phyloP scores from a whole-genome alignment of 2,329 filamentous ascomycete species.

The Orbilia blumenaviensis region DNA sequence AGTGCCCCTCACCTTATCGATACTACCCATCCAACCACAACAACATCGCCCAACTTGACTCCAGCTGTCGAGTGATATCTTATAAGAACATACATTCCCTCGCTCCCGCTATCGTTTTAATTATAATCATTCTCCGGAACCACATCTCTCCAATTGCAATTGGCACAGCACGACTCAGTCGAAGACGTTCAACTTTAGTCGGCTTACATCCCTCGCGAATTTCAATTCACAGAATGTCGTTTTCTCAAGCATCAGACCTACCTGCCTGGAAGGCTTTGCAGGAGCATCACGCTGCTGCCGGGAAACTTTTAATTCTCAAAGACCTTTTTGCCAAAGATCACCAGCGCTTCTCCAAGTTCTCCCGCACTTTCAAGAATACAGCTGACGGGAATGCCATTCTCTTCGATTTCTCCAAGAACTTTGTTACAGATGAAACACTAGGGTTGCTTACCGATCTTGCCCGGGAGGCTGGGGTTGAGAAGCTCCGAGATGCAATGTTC shows the following conservation, averaged over 20 bases:
- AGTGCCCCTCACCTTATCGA: constrained; percentile 35
- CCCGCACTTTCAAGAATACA: constrained; percentile 80
- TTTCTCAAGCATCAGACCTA: constrained; percentile 87
- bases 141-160: constrained; percentile 2
- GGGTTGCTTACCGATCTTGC: constrained; percentile 87
- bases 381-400: constrained; percentile 85
- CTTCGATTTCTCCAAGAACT: constrained; percentile 99
- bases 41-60: background rate
- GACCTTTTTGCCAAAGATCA: constrained; percentile 90
- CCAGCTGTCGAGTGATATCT: background rate
- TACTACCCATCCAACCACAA: too few species aligned
- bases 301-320: constrained; percentile 90
- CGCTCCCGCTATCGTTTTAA: too few species aligned
- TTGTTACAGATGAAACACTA: constrained; percentile 85
- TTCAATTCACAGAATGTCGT: constrained; percentile 58
- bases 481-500: constrained; percentile 98
- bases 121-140: too few species aligned
- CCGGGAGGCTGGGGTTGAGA: constrained; percentile 86
- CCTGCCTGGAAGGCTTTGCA: constrained; percentile 89
- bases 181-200: background rate
- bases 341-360: constrained; percentile 88
- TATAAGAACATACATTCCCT: background rate
- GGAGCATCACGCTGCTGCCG: constrained; percentile 84
- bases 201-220: too few species aligned
- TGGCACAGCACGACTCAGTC: too few species aligned